Evolutionary conservation across 169 alveolate species (phyloP), one percentile per base, ranked within the genome.

Genomic region (Cryptosporidium sp.): DNA sequence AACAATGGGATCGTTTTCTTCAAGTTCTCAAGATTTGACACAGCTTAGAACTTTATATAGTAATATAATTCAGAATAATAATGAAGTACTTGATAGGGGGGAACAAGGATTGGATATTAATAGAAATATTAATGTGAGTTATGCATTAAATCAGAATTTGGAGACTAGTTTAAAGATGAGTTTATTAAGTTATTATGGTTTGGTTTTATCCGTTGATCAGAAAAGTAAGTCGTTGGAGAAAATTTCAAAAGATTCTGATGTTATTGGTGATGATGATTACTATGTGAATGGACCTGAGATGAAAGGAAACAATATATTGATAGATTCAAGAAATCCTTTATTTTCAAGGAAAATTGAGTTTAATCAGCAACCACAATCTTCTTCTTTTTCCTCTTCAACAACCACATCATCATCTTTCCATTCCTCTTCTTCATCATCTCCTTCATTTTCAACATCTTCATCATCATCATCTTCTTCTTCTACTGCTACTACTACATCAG

Each of bases 181-280:
- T 33, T 37, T 73, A n/a, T 58, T 73, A n/a, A 35, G 68, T 51
- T 73, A 73, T 73, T 73, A 73, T 37, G 86, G 86, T 7, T 41
- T 73, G 21, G 68, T 29, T 10, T 35, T 73, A 33, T 73, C 70
- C 2, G 37, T 35, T 10, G 86, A 70, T 26, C 58, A 45, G 10
- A 26, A 26, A 21, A 26, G 35, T 26, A n/a, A 21, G 12, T 37
- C 41, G 1, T 26, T 26, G 67, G 67, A 55, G 35, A 26, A 21
- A 55, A 9, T n/a, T 26, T 26, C 51, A 7, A 31, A n/a, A n/a
- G 50, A 65, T 14, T 8, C 3, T 45, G 14, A 45, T 45, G 2
- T 45, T 12, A 39, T 7, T 39, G 45, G 8, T 39, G 10, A 39
- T 41, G 12, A 8, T 41, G 48, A 41, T 8, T 8, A 41, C 9